Base-by-base conservation (phyloP, 2,329 filamentous ascomycete genomes). In the Trichoderma asperellum region DNA sequence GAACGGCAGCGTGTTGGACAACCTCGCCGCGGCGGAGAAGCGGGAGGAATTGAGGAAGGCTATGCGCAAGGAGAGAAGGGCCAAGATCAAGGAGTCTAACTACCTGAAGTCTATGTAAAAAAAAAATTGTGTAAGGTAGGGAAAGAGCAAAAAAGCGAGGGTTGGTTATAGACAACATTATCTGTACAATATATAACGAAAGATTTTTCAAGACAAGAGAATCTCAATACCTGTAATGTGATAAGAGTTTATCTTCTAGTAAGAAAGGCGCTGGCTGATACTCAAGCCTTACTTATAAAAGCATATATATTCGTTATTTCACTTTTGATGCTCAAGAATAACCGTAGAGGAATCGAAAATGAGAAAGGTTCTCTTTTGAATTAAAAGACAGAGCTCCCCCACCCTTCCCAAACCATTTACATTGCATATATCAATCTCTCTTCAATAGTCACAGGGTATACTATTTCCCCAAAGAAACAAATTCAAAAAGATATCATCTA, bases 11-110 rank as follows among this genome's bases (percentile, higher is more conserved):
- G 71, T 82, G 27, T 77, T 79, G 67, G 81, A 84, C 60, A 84
- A 86, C 60, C 70, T 88, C 40, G 77, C 77, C 62, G 85, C 86
- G 40, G 80, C 77, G 11, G 75, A 79, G 35, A 83, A 87, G 77
- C 84, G 91, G 77, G 84, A 86, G 71, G 88, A 89, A 74, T 82
- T 94, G 75, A 91, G 85, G 73, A 87, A 85, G 81, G 89, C 89
- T 40, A 89, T 94, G 91, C 87, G 92, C 76, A 87, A 87, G 78
- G 91, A 93, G 83, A 85, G 92, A 77, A 88, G 90, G 81, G 87
- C 87, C 70, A 87, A 86, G 81, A 96, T 96, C 77, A 95, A 94
- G 88, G 92, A 96, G 84, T 82, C 81, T 77, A 96, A 96, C 82
- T 96, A 94, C 86, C 87, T 96, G 81, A 92, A 91, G 86, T 88